phyloP scores from a whole-genome alignment of 306 rosid genomes.

The Lathyrus aphaca region DNA sequence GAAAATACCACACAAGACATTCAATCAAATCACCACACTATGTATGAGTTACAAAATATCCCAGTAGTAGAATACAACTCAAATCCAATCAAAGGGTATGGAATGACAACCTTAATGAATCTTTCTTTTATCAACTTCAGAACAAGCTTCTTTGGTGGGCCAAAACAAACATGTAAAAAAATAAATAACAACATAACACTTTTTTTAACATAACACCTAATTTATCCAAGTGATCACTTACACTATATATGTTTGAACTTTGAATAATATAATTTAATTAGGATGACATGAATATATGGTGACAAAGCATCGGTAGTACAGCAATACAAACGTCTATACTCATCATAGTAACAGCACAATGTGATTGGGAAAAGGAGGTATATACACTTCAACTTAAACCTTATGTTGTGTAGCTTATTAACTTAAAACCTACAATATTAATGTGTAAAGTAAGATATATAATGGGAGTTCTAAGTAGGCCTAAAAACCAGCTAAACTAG shows the following conservation, averaged over 20 bases:
- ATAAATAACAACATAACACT: too few species aligned
- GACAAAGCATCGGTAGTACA: constrained; percentile 76
- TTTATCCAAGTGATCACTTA: too few species aligned
- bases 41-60: not conserved
- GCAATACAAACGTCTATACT: constrained; percentile 60
- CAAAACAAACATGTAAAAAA: too few species aligned
- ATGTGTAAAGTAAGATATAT: too few species aligned
- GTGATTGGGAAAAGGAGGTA: constrained; percentile 76
- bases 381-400: not conserved
- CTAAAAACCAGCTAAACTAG: too few species aligned
- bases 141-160: not conserved
- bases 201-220: too few species aligned
- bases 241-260: too few species aligned
- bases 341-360: constrained; percentile 42
- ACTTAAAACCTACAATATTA: too few species aligned
- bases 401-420: too few species aligned
- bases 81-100: too few species aligned
- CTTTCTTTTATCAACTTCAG: not conserved
- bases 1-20: not conserved
- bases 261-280: not conserved
- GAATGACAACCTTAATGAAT: not conserved
- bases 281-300: not conserved
- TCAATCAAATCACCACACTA: too few species aligned
- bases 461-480: too few species aligned
- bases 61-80: not conserved